phyloP scores from a whole-genome alignment of 2,329 filamentous ascomycete species.

The Emmonsia crescens region DNA sequence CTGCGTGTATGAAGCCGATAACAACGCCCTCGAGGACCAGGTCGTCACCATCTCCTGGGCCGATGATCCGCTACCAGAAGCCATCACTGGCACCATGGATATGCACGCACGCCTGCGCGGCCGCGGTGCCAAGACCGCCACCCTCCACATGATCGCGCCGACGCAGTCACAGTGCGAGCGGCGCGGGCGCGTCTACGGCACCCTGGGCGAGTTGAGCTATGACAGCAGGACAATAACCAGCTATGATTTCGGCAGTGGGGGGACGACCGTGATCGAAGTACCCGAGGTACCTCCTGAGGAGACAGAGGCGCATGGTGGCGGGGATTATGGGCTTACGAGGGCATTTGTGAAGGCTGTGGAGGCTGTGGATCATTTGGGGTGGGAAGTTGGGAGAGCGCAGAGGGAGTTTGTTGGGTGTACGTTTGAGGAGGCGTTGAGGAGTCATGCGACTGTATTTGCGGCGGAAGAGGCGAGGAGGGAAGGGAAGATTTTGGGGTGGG shows the following conservation, averaged over 20 bases:
- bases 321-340: constrained; percentile 65
- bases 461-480: constrained; percentile 72
- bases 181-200: constrained; percentile 76
- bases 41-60: constrained; percentile 81
- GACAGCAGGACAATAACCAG: constrained; percentile 67
- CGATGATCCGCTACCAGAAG: constrained; percentile 45
- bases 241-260: constrained; percentile 56
- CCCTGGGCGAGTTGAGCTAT: constrained; percentile 73
- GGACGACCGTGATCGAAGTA: constrained; percentile 43
- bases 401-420: constrained; percentile 66
- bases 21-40: constrained; percentile 90
- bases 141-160: constrained; percentile 89
- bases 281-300: constrained; percentile 49
- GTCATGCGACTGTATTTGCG: constrained; percentile 87
- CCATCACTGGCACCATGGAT: constrained; percentile 8
- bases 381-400: constrained; percentile 62
- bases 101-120: constrained; percentile 15
- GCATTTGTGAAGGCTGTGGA: constrained; percentile 78
- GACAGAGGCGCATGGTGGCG: constrained; percentile 57
- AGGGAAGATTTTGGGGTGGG: constrained; percentile 63
- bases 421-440: constrained; percentile 75
- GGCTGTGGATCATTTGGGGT: constrained; percentile 60
- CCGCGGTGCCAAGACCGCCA: constrained; percentile 67
- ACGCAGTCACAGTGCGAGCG: constrained; percentile 80
- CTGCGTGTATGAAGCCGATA: constrained; percentile 91